Evolutionary conservation across 495 filamentous ascomycete genomes (phyloP), one percentile per base, ranked within the genome.

Genomic region (Umbilicaria muhlenbergii): DNA sequence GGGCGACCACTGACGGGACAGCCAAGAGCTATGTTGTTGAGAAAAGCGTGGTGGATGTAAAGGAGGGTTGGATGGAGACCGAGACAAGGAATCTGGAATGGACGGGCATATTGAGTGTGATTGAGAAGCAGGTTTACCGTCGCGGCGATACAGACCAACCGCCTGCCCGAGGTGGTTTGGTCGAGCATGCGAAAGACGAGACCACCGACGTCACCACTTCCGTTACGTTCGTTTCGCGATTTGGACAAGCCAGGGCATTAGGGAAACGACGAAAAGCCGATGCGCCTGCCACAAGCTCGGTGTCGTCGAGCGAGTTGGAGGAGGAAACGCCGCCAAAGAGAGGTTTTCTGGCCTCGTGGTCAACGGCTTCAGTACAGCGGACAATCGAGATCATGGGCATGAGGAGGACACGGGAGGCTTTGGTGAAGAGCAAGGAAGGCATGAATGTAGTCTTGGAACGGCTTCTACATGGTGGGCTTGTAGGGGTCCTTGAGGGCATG

Each of bases 381-480:
- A 92, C 80, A 44, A 93, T 99, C 54, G 91, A 99, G 66, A 62
- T 78, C 32, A 84, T 96, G 36, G 88, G 85, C 0, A 70, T 89
- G 38, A 83, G 77, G 45, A 77, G 86, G 43, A 92, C 91, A 41
- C 71, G 78, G 38, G 81, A 86, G 46, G 83, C 86, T 34, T 67
- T 96, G 43, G 67, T 80, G 43, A 92, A 88, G 56, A 88, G 83
- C 57, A 85, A 87, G 51, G 79, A 95, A 56, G 91, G 92, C 14
- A 95, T 99, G 91, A 83, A 80, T 43, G 76, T 95, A 36, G 89
- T 99, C 13, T 68, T 99, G 18, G 84, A 92, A 60, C 73, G 91
- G 32, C 57, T 96, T 49, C 74, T 91, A 43, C 67, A 70, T 42
- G 84, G 87, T 11, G 83, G 93, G 11, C 75, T 95, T 34, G 81